These are phyloP conservation scores for Chlamydomonas eustigma DNA, from an alignment of 139 green algal genomes.

Conservation along the genomic window DNA sequence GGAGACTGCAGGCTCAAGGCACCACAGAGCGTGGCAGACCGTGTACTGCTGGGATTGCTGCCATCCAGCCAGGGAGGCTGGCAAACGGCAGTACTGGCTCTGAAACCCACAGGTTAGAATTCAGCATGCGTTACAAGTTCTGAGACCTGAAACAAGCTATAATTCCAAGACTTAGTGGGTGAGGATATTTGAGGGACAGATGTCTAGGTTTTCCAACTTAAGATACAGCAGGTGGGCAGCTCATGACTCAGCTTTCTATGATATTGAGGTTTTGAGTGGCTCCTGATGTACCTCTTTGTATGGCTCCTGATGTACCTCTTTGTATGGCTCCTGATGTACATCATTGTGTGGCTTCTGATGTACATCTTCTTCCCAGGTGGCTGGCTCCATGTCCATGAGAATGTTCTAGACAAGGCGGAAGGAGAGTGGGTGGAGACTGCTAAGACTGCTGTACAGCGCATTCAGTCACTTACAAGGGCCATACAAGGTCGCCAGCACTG, in stretches of 20 bases:
- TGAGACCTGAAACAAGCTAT: too few relatives aligned
- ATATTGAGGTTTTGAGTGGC: too few relatives aligned
- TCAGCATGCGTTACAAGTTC: too few relatives aligned
- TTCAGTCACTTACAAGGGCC: not conserved
- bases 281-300: too few relatives aligned
- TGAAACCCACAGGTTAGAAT: slow-evolving; percentile 38
- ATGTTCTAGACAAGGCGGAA: slow-evolving; percentile 58
- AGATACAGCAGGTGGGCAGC: too few relatives aligned
- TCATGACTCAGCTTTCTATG: too few relatives aligned
- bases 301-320: not conserved
- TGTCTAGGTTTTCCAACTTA: too few relatives aligned
- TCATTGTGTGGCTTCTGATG: too few relatives aligned
- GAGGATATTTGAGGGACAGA: too few relatives aligned
- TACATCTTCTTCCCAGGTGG: slow-evolving; percentile 37
- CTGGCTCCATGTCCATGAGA: slow-evolving; percentile 73
- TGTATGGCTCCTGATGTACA: not conserved
- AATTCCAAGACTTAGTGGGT: too few relatives aligned
- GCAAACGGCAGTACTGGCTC: slow-evolving; percentile 46
- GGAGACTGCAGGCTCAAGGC: slow-evolving; percentile 56
- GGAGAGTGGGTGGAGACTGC: slow-evolving; percentile 30
- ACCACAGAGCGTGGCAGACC: slow-evolving; percentile 59
- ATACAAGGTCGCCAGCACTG: slow-evolving; percentile 8
- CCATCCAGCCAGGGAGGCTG: slow-evolving; percentile 57
- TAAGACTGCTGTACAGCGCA: not conserved
- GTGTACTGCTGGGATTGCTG: slow-evolving; percentile 70